Base-by-base conservation (phyloP, 2,329 filamentous ascomycete genomes). In the Nemania serpens region DNA sequence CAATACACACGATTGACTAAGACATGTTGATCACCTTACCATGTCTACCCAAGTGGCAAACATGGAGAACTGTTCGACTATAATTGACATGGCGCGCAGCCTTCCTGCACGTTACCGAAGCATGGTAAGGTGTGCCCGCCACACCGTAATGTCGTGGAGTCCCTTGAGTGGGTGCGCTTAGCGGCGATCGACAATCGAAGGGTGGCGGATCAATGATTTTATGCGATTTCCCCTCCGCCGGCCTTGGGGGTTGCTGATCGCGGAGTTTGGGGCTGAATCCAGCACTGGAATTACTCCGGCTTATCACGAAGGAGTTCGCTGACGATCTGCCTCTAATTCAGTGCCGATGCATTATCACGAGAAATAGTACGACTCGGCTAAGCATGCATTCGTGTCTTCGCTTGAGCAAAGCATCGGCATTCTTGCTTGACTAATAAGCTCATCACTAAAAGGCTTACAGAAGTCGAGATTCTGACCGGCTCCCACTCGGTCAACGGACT, bases 1-100 rank as follows among this genome's bases (percentile, higher is more conserved):
- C 68, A 65, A 65, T 70, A 69, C 54, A 70, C 51, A 60, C 42
- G 56, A 63, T 65, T 61, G 33, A 63, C 46, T 22, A 50, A 39
- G 39, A 15, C 4, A 48, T 42, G 18, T 45, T 43, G 43, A 46
- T 51, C 39, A 57, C 18, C 18, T 55, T n/a, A 7, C 36, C 39
- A 51, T 58, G 15, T 39, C 22, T 59, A 57, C 61, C 47, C 55
- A 57, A 65, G 63, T 65, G 61, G 58, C 63, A 22, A 65, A 41
- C 17, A 41, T 55, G 12, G 15, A 33, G 49, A 57, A n/a, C 33
- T 37, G 29, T 59, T 43, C 36, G 33, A 43, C 15, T 37, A 47
- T 53, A 45, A 36, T 37, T 64, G 45, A 57, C 34, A 43, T 20
- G n/a, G 5, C 25, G 20, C 22, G 41, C 50, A 63, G 53, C 50